Evolutionary conservation across 192 early-diverging fungal species (phyloP), one percentile per base, ranked within the genome.

Genomic region (Backusella macrospora): DNA sequence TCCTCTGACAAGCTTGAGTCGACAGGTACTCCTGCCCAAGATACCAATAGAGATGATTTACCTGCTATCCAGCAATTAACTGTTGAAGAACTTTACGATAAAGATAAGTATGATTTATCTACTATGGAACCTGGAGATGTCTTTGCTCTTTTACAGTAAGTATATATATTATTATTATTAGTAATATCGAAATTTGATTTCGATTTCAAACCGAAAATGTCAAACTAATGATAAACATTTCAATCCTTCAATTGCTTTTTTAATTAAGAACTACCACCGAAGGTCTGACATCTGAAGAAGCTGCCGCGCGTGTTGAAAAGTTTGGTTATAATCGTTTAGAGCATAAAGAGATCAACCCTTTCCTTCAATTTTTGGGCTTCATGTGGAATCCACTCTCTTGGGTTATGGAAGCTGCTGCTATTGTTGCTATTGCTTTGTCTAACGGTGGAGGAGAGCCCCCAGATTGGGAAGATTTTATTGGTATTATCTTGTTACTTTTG

Each of bases 331-430:
- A 93, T 81, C 82, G 82, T 70, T 86, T 91, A 18, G 89, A 90
- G 72, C 87, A 95, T 66, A 92, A 88, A 80, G 90, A 92, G 78
- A 78, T 91, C 52, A 96, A 91, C 82, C 94, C 95, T 2, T 73
- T 95, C 66, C 78, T 95, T 73, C 89, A 92, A 86, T 97, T 97
- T 85, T 85, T 96, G 55, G 87, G 89, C 49, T 97, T 91, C 81
- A 90, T 93, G 90, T 91, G 90, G 90, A 91, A 91, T 74, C 90
- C 92, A 59, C 85, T 93, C 23, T 91, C 92, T 29, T 93, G 90
- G 86, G 89, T 93, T 39, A 92, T 97, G 84, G 95, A 97, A 81
- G 89, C 92, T 44, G 95, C 95, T 49, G 89, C 90, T n/a, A 84
- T 96, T 65, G 88, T 97, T 14, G 89, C 93, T 65, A 95, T 91